phyloP scores from a whole-genome alignment of 164 flowering plant genomes.

The Houttuynia cordata region DNA sequence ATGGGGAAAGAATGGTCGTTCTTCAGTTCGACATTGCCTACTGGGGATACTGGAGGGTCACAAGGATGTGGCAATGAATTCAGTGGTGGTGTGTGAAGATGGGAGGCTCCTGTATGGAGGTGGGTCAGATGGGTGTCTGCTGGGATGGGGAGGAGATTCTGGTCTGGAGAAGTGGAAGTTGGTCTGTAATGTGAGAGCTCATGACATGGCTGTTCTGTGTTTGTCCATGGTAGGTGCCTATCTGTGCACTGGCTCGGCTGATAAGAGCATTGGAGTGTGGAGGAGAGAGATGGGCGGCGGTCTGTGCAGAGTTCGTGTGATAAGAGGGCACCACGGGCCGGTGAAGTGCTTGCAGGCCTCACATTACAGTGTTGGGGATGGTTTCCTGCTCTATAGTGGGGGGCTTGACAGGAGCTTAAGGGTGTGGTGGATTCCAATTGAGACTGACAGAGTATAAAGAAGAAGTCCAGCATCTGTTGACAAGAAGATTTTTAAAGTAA shows the following conservation, averaged over 20 bases:
- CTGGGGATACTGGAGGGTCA: conserved; percentile 61
- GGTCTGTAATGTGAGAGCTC: conserved; percentile 55
- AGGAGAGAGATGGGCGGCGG: conserved; percentile 41
- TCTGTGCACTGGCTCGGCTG: conserved; percentile 85
- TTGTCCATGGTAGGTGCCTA: conserved; percentile 51
- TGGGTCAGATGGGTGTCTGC: conserved; percentile 71
- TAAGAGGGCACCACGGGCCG: conserved; percentile 83
- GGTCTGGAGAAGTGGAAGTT: conserved; percentile 34
- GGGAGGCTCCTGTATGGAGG: conserved; percentile 65
- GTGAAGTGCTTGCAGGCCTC: conserved; percentile 86
- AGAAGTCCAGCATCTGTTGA: neutral
- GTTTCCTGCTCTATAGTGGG: conserved; percentile 91
- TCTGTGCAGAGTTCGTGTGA: conserved; percentile 33
- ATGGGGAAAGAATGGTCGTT: conserved; percentile 44
- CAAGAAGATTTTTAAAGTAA: no score
- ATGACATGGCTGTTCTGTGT: conserved; percentile 74
- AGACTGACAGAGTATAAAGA: neutral
- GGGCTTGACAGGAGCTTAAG: conserved; percentile 79
- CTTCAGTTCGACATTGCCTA: conserved; percentile 25
- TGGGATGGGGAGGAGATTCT: conserved; percentile 59
- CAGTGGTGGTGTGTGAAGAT: conserved; percentile 52
- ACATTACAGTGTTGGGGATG: conserved; percentile 49
- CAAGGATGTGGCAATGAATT: conserved; percentile 65
- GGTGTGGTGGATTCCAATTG: conserved; percentile 93
- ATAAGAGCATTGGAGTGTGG: conserved; percentile 76